These are phyloP conservation scores for Xeromyces bisporus DNA, from an alignment of 495 filamentous ascomycete species.

Conservation along the genomic window DNA sequence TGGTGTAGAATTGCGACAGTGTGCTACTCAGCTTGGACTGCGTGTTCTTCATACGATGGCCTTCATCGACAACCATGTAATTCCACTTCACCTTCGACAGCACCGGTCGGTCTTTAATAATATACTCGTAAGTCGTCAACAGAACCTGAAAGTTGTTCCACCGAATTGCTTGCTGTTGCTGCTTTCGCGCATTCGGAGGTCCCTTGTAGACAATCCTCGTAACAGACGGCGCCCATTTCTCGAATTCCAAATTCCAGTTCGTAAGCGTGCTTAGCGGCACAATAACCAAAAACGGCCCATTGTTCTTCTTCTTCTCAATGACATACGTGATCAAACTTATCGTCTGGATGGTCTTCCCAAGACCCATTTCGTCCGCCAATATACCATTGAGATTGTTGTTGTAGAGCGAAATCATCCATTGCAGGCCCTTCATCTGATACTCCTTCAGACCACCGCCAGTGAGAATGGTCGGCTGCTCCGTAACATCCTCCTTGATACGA, in stretches of 20 bases:
- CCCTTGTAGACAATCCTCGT: slow-evolving; percentile 89
- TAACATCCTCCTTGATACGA: slow-evolving; percentile 82
- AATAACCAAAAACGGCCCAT: slow-evolving; percentile 88
- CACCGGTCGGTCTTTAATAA: slow-evolving; percentile 93
- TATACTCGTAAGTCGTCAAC: slow-evolving; percentile 95
- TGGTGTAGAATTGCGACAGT: slow-evolving; percentile 84
- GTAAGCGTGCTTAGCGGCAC: slow-evolving; percentile 92
- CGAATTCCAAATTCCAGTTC: slow-evolving; percentile 97
- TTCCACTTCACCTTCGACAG: slow-evolving; percentile 97
- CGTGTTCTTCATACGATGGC: slow-evolving; percentile 99
- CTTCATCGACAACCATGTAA: slow-evolving; percentile 99
- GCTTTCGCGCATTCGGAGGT: slow-evolving; percentile 72
- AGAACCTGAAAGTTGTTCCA: slow-evolving; percentile 93
- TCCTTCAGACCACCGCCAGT: slow-evolving; percentile 89
- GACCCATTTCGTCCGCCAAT: slow-evolving; percentile 97
- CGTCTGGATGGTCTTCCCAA: slow-evolving; percentile 98
- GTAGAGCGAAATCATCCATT: slow-evolving; percentile 99
- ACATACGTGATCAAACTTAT: slow-evolving; percentile 95
- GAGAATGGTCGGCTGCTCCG: slow-evolving; percentile 62
- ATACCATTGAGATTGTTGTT: slow-evolving; percentile 99
- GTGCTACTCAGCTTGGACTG: slow-evolving; percentile 92
- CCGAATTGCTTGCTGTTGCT: slow-evolving; percentile 82
- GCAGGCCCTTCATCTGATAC: slow-evolving; percentile 92
- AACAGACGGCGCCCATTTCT: slow-evolving; percentile 92
- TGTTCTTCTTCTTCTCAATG: slow-evolving; percentile 87